Percentiles rank a stretch among this genome's conserved stretches.
These are phyloP conservation scores for Penstemon barbatus DNA, from an alignment of 257 asterid species.

Conservation along the genomic window DNA sequence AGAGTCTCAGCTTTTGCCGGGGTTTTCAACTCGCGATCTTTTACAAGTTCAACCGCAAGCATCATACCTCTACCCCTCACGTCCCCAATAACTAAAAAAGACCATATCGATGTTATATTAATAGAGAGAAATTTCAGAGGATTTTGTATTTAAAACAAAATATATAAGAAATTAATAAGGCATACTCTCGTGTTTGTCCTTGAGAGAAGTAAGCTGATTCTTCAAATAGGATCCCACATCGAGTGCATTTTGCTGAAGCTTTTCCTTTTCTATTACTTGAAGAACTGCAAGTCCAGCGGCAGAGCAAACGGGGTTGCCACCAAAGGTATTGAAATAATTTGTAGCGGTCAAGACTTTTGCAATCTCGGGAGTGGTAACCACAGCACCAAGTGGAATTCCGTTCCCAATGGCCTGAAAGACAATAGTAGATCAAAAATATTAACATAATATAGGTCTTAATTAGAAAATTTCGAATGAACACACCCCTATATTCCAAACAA, in stretches of 20 bases:
- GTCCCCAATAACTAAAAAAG: constrained; percentile 75
- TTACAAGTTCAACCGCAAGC: constrained; percentile 93
- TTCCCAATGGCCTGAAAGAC: constrained; percentile 83
- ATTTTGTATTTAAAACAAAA: neutral
- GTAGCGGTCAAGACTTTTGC: constrained; percentile 68
- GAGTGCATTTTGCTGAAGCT: constrained; percentile 77
- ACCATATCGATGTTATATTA: neutral
- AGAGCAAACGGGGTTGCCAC: constrained; percentile 92
- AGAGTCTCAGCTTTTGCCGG: constrained; percentile 82
- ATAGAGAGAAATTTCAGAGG: neutral
- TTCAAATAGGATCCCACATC: constrained; percentile 74
- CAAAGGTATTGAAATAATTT: constrained; percentile 82
- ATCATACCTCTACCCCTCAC: constrained; percentile 94
- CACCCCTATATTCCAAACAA: neutral
- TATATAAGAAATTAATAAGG: neutral
- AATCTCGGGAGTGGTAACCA: constrained; percentile 81
- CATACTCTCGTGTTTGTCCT: constrained; percentile 74
- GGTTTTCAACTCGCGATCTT: constrained; percentile 62
- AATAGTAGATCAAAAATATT: no score
- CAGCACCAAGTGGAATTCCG: constrained; percentile 95
- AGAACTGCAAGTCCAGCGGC: constrained; percentile 95
- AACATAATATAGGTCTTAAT: no score
- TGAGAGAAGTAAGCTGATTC: constrained; percentile 58
- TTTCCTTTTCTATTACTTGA: constrained; percentile 74
- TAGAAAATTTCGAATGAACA: no score